phyloP scores from a whole-genome alignment of 2,329 filamentous ascomycete species.

The Hymenoscyphus scutula region DNA sequence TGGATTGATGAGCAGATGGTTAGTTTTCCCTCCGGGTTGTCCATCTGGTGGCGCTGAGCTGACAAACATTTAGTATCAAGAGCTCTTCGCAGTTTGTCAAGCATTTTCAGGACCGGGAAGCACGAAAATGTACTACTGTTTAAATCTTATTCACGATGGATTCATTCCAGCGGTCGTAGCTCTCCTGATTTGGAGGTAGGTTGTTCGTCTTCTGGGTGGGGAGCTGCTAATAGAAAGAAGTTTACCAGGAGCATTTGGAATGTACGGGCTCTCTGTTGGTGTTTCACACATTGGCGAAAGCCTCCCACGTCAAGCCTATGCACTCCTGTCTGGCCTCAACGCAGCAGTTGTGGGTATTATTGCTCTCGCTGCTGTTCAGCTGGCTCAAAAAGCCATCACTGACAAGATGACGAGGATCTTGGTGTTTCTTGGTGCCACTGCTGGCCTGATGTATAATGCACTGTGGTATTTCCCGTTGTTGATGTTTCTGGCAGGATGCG shows the following conservation, averaged over 20 bases:
- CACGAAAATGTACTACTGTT: too few relatives aligned
- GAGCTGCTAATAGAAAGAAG: constrained; percentile 35
- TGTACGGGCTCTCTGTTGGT: constrained; percentile 66
- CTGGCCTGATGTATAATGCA: constrained; percentile 67
- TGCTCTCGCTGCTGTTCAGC: constrained; percentile 65
- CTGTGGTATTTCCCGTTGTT: constrained; percentile 74
- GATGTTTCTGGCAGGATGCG: constrained; percentile 54
- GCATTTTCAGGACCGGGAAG: too few relatives aligned
- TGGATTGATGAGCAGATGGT: too few relatives aligned
- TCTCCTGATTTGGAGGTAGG: too few relatives aligned
- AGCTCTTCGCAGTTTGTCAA: too few relatives aligned
- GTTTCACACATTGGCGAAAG: constrained; percentile 57
- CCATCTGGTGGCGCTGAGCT: too few relatives aligned
- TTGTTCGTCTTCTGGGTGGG: too few relatives aligned
- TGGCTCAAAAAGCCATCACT: constrained; percentile 66
- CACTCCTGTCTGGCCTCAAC: constrained; percentile 69
- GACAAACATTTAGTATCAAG: too few relatives aligned
- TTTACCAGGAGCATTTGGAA: constrained; percentile 68
- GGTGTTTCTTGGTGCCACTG: constrained; percentile 61
- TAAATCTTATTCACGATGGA: too few relatives aligned
- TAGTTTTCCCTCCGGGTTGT: too few relatives aligned
- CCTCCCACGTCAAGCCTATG: constrained; percentile 63
- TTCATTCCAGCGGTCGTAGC: too few relatives aligned
- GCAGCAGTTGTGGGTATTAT: constrained; percentile 71
- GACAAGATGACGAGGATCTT: constrained; percentile 61